Evolutionary conservation across 2,329 filamentous ascomycete species (phyloP), one percentile per base, ranked within the genome.

Genomic region (Aureobasidium pullulans): DNA sequence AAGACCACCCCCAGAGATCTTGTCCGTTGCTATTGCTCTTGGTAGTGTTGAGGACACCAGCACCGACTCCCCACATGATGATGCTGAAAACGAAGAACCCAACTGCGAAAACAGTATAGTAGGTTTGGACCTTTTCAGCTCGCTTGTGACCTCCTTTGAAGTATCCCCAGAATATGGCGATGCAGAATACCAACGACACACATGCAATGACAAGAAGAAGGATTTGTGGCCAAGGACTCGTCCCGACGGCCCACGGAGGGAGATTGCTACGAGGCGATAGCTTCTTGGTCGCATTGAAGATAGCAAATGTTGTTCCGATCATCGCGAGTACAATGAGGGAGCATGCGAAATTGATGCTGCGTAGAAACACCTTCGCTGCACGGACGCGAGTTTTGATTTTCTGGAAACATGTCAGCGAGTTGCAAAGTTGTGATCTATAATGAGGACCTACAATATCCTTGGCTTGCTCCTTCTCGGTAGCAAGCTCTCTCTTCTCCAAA

Each of bases 1-100:
- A 99, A n/a, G 90, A 85, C 94, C 94, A 99, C 61, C 93, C 92
- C 94, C 94, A 99, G 74, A 99, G 84, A 73, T 99, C 94, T 74
- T 96, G 85, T 69, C 88, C 89, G 64, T 84, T 77, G 69, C 84
- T 84, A 70, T 82, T 88, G 68, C 84, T 82, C 71, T 87, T 88
- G 60, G 85, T 84, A 67, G 88, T 83, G 71, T 97, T 91, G 68
- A 96, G 83, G 60, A 96, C 76, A 61, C 86, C 90, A 40, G 92
- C 92, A 34, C 90, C 91, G 36, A 94, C 79, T 58, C 87, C 86
- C 94, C 94, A 99, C 80, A 99, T 89, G 69, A 95, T 76, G 73
- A 96, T 87, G 72, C 88, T 94, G 74, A 96, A 87, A 70, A 94
- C 87, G 80, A 97, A 97, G 83, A 93, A 96, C 66, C 85, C 87